Base-by-base conservation (phyloP, 805 yeast species). In the Ogataea philodendri region DNA sequence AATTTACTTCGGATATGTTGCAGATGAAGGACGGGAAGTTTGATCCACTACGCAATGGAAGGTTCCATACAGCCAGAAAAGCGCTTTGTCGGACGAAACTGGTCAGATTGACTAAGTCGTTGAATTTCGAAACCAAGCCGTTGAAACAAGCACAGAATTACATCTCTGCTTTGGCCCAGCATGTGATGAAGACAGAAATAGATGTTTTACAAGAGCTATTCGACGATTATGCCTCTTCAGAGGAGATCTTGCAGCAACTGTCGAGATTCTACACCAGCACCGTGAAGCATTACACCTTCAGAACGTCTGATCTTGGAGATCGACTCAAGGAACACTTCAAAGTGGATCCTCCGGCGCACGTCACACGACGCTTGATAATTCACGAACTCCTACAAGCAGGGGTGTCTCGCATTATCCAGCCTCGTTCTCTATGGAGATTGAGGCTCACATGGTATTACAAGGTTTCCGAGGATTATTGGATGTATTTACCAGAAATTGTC, bases 41-140 rank as follows among this genome's bases (percentile, higher is more conserved):
- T 29, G 17, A 32, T 41, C 15, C 18, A 44, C n/a, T 27, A n/a
- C 13, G 26, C 19, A 14, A n/a, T 46, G 1, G 46, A 49, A 29
- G 42, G n/a, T 59, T 62, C 37, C 59, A 59, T 24, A 35, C 36
- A 1, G 41, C 55, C 2, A 40, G 63, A 15, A 57, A 52, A 27
- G 31, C 33, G 5, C 32, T 62, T 6, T 47, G 51, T 9, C 33
- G 28, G 8, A 15, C 22, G 4, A 46, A 49, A 5, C 34, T 62
- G 3, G 44, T 60, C 1, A 26, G 39, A 2, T 50, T 51, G 25
- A 42, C 60, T 6, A 51, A 46, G 29, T 42, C 51, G 3, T 34
- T 44, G 11, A 46, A 43, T 14, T 50, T 60, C 18, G 42, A 46
- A 7, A 35, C 49, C 2, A 24, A 38, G 1, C 27, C 32, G 8